Base-by-base conservation (phyloP, 2,329 filamentous ascomycete species). In the Cercospora sp. region DNA sequence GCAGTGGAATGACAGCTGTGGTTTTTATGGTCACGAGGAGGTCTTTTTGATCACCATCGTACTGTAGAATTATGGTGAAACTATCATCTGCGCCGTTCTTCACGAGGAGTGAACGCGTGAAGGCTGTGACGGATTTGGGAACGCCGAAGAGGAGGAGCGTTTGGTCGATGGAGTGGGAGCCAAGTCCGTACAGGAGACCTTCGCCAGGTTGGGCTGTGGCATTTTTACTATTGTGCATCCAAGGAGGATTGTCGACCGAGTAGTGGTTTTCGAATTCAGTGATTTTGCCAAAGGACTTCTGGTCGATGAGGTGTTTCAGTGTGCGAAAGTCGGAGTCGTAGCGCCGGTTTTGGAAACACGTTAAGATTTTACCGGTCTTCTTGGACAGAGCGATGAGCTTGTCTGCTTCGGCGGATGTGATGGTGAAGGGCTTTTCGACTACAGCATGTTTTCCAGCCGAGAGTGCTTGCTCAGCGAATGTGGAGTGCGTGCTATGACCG, bases 131-230 rank as follows among this genome's bases (percentile, higher is more conserved):
- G 20, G 67, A 74, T 51, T 73, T 68, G 9, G 79, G 79, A 7
- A 72, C 63, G 2, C 79, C 79, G 64, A 80, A 81, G 3, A 81
- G 73, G 3, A 76, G 58, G 16, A 81, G 70, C 3, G 78, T 78
- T 66, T 81, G 79, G 58, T 81, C 79, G 30, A 81, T 76, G 5
- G 77, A 75, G 65, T 81, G 79, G 66, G 64, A 74, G 75, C 82
- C 82, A 0, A 84, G 76, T 0, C 79, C 82, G 68, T 81, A 84
- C 0, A 80, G 72, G 76, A 83, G 80, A 0, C 82, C 82, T 0
- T 78, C 73, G 0, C 82, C 82, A 0, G 80, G 79, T 0, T 70
- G 73, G 55, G 80, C 80, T 31, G 79, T 73, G 28, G 55, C 16
- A n/a, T 36, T 59, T 36, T 77, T 62, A 30, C 78, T 5, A 62